Evolutionary conservation across 2,329 filamentous ascomycete genomes (phyloP).

Genomic region (Beauveria medogensis): DNA sequence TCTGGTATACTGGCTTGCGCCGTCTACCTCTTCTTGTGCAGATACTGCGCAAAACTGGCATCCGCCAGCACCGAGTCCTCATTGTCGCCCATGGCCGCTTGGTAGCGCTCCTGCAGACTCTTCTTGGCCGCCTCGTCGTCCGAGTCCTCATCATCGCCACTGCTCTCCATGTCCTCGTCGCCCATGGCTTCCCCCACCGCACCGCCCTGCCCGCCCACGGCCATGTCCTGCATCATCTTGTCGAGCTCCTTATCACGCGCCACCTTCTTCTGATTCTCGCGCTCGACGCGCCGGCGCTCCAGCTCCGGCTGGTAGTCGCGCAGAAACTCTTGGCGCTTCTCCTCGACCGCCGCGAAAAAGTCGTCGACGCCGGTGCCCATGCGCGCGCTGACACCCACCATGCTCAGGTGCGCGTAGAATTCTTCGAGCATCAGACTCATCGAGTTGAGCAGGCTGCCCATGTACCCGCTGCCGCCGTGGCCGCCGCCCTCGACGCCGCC

Average conservation of each 20-base stretch:
- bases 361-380: conserved; percentile 86
- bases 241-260: conserved; percentile 74
- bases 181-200: conserved; percentile 38
- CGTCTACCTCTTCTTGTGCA: conserved; percentile 36
- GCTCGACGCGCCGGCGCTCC: conserved; percentile 65
- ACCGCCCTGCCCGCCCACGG: conserved; percentile 30
- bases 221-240: conserved; percentile 93
- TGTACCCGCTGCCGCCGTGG: conserved; percentile 80
- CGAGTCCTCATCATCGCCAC: conserved; percentile 49
- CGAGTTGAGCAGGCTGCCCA: conserved; percentile 90
- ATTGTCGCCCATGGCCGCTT: conserved; percentile 60
- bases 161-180: conserved; percentile 47
- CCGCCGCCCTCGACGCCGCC: conserved; percentile 62
- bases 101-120: conserved; percentile 67
- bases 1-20: background rate
- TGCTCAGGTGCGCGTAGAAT: conserved; percentile 88
- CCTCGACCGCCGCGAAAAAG: conserved; percentile 82
- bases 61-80: conserved; percentile 42
- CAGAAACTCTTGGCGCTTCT: conserved; percentile 83
- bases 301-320: conserved; percentile 88
- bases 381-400: conserved; percentile 90
- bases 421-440: conserved; percentile 98
- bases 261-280: conserved; percentile 66
- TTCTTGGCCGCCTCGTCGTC: conserved; percentile 54
- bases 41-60: conserved; percentile 55